Evolutionary conservation across 2,329 filamentous ascomycete species (phyloP).

Genomic region (Magnaporthiopsis poae): DNA sequence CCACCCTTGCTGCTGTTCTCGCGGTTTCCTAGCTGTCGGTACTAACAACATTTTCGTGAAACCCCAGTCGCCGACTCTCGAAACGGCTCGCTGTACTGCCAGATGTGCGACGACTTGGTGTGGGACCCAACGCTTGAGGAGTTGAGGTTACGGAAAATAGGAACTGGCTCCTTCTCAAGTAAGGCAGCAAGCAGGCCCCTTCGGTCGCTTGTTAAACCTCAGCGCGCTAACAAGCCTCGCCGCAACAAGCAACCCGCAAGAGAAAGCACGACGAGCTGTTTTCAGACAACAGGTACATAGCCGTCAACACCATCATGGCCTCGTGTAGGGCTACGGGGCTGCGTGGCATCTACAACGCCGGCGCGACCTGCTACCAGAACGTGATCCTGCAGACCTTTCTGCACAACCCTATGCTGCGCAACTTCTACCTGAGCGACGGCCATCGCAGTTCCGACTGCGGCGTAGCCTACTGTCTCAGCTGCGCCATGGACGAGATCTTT

Average conservation of each 20-base stretch:
- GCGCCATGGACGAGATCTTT: slow-evolving; percentile 65
- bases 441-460: slow-evolving; percentile 70
- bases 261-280: slow-evolving; percentile 66
- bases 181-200: slow-evolving; percentile 18
- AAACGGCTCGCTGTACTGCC: slow-evolving; percentile 66
- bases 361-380: slow-evolving; percentile 97
- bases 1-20: too few relatives aligned
- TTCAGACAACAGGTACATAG: slow-evolving; percentile 59
- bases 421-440: slow-evolving; percentile 85
- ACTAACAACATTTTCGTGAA: slow-evolving; percentile 18
- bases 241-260: slow-evolving; percentile 47
- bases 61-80: slow-evolving; percentile 64
- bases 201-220: slow-evolving; percentile 1
- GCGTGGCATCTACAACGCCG: slow-evolving; percentile 90
- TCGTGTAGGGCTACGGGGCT: slow-evolving; percentile 81
- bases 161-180: slow-evolving; percentile 57
- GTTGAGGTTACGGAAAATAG: slow-evolving; percentile 59
- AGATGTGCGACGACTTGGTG: slow-evolving; percentile 72
- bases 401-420: slow-evolving; percentile 83
- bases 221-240: slow-evolving; percentile 10
- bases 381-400: slow-evolving; percentile 88
- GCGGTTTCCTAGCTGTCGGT: not conserved
- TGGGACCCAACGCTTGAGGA: slow-evolving; percentile 75
- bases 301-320: slow-evolving; percentile 65
- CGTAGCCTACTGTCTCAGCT: slow-evolving; percentile 53